Conservation (phyloP, 805 yeast species). For the Ogataea philodendri region DNA sequence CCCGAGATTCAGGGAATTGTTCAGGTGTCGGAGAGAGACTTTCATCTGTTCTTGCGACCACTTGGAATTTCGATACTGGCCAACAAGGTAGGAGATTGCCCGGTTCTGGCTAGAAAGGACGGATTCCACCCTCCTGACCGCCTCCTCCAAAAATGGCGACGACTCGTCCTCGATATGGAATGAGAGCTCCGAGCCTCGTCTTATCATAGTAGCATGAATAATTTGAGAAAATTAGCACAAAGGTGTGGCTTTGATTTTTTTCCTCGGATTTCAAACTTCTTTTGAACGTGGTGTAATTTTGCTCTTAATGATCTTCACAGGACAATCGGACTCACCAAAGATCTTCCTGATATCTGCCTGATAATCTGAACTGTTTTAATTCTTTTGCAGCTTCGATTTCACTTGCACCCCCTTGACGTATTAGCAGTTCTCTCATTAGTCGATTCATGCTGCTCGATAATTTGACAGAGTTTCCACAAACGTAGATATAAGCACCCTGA, state of each 20-base stretch:
- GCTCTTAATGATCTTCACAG: too few species aligned
- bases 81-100: slow-evolving; percentile 44
- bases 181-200: slow-evolving; percentile 30
- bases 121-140: slow-evolving; percentile 34
- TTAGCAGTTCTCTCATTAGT: slow-evolving; percentile 59
- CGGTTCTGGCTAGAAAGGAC: slow-evolving; percentile 46
- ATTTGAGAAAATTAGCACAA: neutral
- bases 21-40: slow-evolving; percentile 43
- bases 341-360: slow-evolving; percentile 91
- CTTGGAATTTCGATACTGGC: slow-evolving; percentile 44
- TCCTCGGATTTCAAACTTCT: slow-evolving; percentile 1
- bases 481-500: slow-evolving; percentile 77
- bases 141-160: slow-evolving; percentile 27
- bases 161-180: slow-evolving; percentile 24
- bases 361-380: slow-evolving; percentile 68
- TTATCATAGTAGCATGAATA: slow-evolving; percentile 17
- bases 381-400: slow-evolving; percentile 62
- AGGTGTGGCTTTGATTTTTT: slow-evolving; percentile 7
- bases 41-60: slow-evolving; percentile 46
- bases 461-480: slow-evolving; percentile 89
- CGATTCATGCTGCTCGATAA: slow-evolving; percentile 90
- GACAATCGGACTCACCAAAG: slow-evolving; percentile 90
- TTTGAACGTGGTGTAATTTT: slow-evolving; percentile 1
- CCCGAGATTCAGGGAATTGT: slow-evolving; percentile 41
- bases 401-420: slow-evolving; percentile 34